Evolutionary conservation across 1,284 basidiomycete species (phyloP), one percentile per base, ranked within the genome.

Genomic region (Ceratobasidium sp.): DNA sequence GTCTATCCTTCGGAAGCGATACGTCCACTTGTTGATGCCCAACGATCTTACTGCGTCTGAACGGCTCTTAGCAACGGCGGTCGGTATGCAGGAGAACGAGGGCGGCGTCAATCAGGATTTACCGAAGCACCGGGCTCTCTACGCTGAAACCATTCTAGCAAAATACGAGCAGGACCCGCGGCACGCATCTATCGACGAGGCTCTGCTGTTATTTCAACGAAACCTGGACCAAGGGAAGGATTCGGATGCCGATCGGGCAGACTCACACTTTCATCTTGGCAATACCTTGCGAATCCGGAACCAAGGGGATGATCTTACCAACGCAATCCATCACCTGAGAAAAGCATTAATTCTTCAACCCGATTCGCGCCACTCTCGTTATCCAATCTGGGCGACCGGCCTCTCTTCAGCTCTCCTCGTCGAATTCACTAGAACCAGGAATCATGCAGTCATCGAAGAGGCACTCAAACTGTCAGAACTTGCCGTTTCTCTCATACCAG

Each of bases 301-400:
- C 23, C 67, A 39, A 42, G 51, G 26, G 2, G 67, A 55, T 6
- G 67, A 69, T 28, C 3, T 69, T 20, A 33, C 23, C 51, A 56
- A 39, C n/a, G 67, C 67, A 23, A 26, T 67, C 23, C 42, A 49
- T 67, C 44, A 67, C 28, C 15, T 72, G 40, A 53, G 55, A 13
- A 53, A 72, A 12, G 39, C 70, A 3, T 46, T 72, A 12, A 18
- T 72, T 20, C 13, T 61, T 46, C 70, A 72, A 26, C 56, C 70
- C 3, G 53, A 58, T 33, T 46, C 70, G 2, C 53, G 70, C 13
- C 70, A 72, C 28, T 46, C 70, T 40, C 55, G 56, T 26, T 72
- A 58, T 42, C 70, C 70, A 12, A 28, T 72, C 20, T 72, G 70
- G 70, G 23, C 44, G 33, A 58, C 70, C 12, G 70, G 55, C 2